Conservation (phyloP, 2,329 filamentous ascomycete genomes). For the Pseudonectria foliicola region DNA sequence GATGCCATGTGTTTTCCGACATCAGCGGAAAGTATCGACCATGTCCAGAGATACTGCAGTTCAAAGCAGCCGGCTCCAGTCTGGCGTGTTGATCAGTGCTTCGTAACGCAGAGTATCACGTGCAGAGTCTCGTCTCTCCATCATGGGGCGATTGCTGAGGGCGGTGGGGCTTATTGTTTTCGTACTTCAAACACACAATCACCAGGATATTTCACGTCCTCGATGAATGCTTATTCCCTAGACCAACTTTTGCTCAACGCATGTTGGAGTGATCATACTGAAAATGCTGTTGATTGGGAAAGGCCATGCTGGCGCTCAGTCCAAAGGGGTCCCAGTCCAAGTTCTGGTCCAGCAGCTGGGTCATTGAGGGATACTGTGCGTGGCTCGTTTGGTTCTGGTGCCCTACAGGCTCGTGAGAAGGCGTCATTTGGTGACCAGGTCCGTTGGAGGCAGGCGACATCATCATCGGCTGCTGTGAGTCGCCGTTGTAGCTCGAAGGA, state of each 20-base stretch:
- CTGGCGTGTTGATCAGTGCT: too few species aligned
- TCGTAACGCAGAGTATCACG: neutral
- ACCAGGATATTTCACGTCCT: too few species aligned
- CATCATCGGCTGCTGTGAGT: slow-evolving; percentile 35
- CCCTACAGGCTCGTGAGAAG: slow-evolving; percentile 27
- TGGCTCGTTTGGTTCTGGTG: slow-evolving; percentile 26
- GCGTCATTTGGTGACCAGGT: slow-evolving; percentile 29
- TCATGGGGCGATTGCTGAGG: neutral
- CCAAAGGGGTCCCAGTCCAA: slow-evolving; percentile 92
- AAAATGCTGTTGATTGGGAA: slow-evolving; percentile 77
- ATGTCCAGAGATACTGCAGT: neutral
- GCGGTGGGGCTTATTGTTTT: too few species aligned
- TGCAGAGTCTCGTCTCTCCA: neutral
- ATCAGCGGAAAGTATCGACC: too few species aligned
- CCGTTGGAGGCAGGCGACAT: slow-evolving; percentile 34
- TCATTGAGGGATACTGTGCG: slow-evolving; percentile 55
- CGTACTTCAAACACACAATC: too few species aligned
- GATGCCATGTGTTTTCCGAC: too few species aligned
- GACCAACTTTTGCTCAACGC: slow-evolving; percentile 22
- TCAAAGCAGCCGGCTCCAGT: neutral
- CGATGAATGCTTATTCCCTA: slow-evolving; percentile 3
- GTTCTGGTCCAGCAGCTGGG: slow-evolving; percentile 65
- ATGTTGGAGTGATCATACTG: slow-evolving; percentile 60
- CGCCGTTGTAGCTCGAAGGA: slow-evolving; percentile 45
- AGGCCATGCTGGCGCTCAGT: slow-evolving; percentile 89